These are phyloP conservation scores for Colletotrichum tanaceti DNA, from an alignment of 2,329 filamentous ascomycete species.

Conservation along the genomic window DNA sequence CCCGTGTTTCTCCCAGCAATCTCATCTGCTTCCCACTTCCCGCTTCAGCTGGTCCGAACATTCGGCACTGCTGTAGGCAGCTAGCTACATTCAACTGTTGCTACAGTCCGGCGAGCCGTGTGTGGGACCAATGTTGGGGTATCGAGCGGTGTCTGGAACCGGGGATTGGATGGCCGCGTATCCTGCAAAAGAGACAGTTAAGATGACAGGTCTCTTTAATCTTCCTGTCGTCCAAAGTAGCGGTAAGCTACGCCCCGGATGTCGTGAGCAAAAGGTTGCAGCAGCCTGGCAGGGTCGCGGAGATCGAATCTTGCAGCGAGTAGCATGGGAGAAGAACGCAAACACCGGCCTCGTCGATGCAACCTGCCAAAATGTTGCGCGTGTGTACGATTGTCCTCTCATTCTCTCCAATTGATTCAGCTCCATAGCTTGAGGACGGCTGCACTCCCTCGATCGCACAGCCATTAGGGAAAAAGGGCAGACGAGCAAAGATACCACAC, in stretches of 20 bases:
- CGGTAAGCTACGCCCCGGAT: conserved; percentile 34
- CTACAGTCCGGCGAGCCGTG: neutral
- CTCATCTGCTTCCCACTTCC: neutral
- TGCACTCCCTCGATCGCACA: too few relatives aligned
- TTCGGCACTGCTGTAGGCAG: neutral
- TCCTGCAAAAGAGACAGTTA: conserved; percentile 9
- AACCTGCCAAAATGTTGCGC: conserved; percentile 3
- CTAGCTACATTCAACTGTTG: neutral
- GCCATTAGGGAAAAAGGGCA: neutral
- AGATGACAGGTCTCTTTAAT: conserved; percentile 22
- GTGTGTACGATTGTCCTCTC: neutral
- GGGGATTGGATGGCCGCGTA: conserved; percentile 15
- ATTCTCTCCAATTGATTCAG: neutral
- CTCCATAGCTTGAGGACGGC: neutral
- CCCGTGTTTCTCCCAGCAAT: conserved; percentile 12
- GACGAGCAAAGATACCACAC: neutral
- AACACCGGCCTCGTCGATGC: conserved; percentile 16
- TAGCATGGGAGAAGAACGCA: conserved; percentile 9
- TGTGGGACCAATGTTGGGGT: too few relatives aligned
- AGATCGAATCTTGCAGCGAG: conserved; percentile 37
- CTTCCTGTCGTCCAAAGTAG: conserved; percentile 26
- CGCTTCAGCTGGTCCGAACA: conserved; percentile 7
- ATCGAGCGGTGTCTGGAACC: conserved; percentile 20
- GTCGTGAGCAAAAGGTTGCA: conserved; percentile 15
- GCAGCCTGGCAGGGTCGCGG: conserved; percentile 22